A percentile compares a stretch with the other conserved stretches of the same genome.
These are phyloP conservation scores for Phoma sp. DNA, from an alignment of 2,329 filamentous ascomycete species.

Conservation along the genomic window DNA sequence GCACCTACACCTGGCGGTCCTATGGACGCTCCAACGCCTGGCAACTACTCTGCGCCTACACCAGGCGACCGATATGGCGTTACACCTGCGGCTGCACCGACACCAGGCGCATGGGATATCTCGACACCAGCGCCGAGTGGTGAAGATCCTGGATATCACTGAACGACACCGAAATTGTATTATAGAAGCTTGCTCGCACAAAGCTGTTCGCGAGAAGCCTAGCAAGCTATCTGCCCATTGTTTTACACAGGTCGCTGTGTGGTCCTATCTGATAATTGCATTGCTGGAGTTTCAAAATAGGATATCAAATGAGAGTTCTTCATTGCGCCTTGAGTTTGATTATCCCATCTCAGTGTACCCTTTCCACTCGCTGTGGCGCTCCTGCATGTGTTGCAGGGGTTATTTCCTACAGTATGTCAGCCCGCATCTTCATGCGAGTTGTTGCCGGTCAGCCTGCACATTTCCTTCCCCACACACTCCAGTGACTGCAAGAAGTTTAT, in stretches of 20 bases:
- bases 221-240: background rate
- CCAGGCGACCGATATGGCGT: slow-evolving; percentile 48
- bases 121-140: slow-evolving; percentile 44
- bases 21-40: slow-evolving; percentile 50
- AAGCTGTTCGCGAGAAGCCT: background rate
- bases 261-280: slow-evolving; percentile 16
- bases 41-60: slow-evolving; percentile 50
- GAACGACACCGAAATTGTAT: slow-evolving; percentile 16
- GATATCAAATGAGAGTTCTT: slow-evolving; percentile 13
- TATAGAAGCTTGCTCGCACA: background rate
- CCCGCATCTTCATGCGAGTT: background rate
- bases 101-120: slow-evolving; percentile 66
- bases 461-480: background rate
- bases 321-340: no score
- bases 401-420: background rate
- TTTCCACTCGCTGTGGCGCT: background rate
- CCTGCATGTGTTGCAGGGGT: background rate
- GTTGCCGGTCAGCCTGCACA: background rate
- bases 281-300: slow-evolving; percentile 25
- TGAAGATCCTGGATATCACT: slow-evolving; percentile 36
- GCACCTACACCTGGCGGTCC: slow-evolving; percentile 48
- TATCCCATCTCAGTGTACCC: background rate
- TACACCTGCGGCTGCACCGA: slow-evolving; percentile 59
- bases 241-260: background rate
- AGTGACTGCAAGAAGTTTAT: no score